A percentile compares a stretch with the other conserved stretches of the same genome.
These are phyloP conservation scores for Teunomyces cretensis DNA, from an alignment of 805 yeast genomes.

Conservation along the genomic window DNA sequence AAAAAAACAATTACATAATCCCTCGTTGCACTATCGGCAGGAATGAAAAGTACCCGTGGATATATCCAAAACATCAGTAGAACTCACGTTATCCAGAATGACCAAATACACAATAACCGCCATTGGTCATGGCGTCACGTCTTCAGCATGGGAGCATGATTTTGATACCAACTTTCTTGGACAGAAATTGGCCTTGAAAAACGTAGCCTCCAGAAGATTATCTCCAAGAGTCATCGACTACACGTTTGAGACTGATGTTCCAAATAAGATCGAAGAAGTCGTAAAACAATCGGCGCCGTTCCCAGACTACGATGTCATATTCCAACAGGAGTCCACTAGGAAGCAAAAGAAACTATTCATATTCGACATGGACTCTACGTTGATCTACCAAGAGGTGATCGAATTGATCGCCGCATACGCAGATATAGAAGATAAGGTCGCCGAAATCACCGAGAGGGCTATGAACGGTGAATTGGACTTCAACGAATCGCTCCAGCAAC, in stretches of 20 bases:
- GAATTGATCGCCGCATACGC: conserved; percentile 95
- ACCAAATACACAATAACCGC: background rate
- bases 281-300: conserved; percentile 5
- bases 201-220: conserved; percentile 6
- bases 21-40: conserved; percentile 2
- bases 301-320: conserved; percentile 27
- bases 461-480: conserved; percentile 98
- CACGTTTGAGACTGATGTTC: conserved; percentile 10
- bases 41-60: background rate
- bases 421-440: conserved; percentile 82
- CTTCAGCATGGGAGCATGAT: background rate
- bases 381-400: conserved; percentile 94
- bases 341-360: conserved; percentile 60
- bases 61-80: background rate
- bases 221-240: conserved; percentile 25
- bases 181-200: background rate
- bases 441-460: conserved; percentile 86
- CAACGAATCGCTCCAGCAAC: conserved; percentile 68
- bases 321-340: conserved; percentile 27
- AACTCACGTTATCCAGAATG: background rate
- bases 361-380: conserved; percentile 97
- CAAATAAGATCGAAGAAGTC: conserved; percentile 7
- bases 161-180: background rate
- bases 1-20: background rate
- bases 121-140: background rate